These are phyloP conservation scores for Trametes cubensis DNA, from an alignment of 768 basidiomycete genomes.

Conservation along the genomic window DNA sequence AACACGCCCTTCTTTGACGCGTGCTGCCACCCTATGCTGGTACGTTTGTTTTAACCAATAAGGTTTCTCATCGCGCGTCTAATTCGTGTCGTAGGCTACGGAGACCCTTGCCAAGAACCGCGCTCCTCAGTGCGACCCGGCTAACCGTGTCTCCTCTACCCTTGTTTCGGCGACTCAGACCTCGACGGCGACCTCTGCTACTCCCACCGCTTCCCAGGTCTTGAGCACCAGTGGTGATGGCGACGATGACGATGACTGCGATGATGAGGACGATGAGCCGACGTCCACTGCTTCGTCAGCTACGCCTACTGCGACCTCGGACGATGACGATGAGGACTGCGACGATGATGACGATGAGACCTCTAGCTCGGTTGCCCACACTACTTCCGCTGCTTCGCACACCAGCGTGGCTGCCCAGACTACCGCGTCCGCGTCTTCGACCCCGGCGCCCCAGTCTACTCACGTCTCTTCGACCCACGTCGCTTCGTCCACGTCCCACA, in stretches of 20 bases:
- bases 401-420: slow-evolving; percentile 4
- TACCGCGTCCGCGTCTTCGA: slow-evolving; percentile 15
- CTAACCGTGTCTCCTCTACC: slow-evolving; percentile 35
- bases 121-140: slow-evolving; percentile 56
- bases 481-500: slow-evolving; percentile 17
- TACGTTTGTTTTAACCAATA: slow-evolving; percentile 35
- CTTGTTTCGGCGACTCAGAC: slow-evolving; percentile 21
- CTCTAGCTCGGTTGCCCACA: slow-evolving; percentile 6
- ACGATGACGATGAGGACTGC: slow-evolving; percentile 36
- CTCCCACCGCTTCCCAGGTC: slow-evolving; percentile 27
- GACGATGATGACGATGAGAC: slow-evolving; percentile 38
- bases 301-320: slow-evolving; percentile 27
- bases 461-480: slow-evolving; percentile 26
- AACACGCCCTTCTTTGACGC: slow-evolving; percentile 53
- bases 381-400: slow-evolving; percentile 12
- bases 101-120: slow-evolving; percentile 51
- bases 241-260: slow-evolving; percentile 20
- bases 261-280: slow-evolving; percentile 18
- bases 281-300: slow-evolving; percentile 30
- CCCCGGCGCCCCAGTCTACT: slow-evolving; percentile 10
- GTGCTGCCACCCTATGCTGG: slow-evolving; percentile 75
- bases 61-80: neutral
- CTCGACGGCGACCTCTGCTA: slow-evolving; percentile 23
- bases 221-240: slow-evolving; percentile 13
- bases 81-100: slow-evolving; percentile 42